These are phyloP conservation scores for Azolla pinnata DNA, from an alignment of 75 land plant genomes.

Conservation along the genomic window DNA sequence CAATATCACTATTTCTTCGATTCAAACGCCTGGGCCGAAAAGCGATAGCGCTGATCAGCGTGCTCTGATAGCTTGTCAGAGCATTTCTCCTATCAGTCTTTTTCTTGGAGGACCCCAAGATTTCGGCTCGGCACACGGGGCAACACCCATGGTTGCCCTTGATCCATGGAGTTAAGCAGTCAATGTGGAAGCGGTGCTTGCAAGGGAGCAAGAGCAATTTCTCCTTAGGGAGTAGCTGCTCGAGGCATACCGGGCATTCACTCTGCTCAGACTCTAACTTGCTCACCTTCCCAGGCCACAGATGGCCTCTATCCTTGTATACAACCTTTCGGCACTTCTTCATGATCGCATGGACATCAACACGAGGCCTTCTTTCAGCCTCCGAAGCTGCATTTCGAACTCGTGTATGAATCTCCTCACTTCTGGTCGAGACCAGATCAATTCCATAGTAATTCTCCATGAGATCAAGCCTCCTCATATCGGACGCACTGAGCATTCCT, in stretches of 20 bases:
- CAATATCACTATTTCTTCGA: not conserved
- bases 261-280: conserved; percentile 13
- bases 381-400: too few species aligned
- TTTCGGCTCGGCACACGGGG: conserved; percentile 50
- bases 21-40: not conserved
- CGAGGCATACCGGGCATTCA: conserved; percentile 70
- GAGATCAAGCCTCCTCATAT: too few species aligned
- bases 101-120: conserved; percentile 4
- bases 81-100: not conserved
- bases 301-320: not conserved
- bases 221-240: conserved; percentile 39
- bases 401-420: too few species aligned
- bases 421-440: too few species aligned
- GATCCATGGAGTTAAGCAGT: conserved; percentile 62
- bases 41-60: not conserved
- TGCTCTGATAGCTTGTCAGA: not conserved
- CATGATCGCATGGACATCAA: not conserved
- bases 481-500: too few species aligned
- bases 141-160: conserved; percentile 46
- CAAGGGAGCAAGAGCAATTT: conserved; percentile 44
- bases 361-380: too few species aligned
- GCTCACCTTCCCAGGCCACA: not conserved
- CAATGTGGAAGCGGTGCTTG: conserved; percentile 52
- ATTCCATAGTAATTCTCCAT: too few species aligned
- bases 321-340: not conserved